Conservation (phyloP, 352 stramenopile species). For the Hyaloperonospora arabidopsidis region DNA sequence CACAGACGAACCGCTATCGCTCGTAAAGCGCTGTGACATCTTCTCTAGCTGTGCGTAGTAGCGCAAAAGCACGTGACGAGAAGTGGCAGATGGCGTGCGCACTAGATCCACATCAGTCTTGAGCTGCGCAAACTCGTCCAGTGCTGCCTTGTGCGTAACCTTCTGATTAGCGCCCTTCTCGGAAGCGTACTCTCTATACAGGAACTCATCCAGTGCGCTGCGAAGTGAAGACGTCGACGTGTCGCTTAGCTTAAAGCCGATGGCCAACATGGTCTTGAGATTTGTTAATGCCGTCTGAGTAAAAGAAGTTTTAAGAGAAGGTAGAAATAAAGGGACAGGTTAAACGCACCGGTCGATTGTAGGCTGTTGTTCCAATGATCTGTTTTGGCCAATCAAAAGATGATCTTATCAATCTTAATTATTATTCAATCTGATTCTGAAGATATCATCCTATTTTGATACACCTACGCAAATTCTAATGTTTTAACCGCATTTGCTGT, state of each 20-base stretch:
- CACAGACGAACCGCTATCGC: slow-evolving; percentile 14
- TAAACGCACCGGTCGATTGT: no score
- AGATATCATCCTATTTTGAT: no score
- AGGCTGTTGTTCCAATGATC: no score
- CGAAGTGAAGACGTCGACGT: slow-evolving; percentile 30
- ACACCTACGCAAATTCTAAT: no score
- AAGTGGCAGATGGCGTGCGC: slow-evolving; percentile 58
- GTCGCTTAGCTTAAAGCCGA: slow-evolving; percentile 72
- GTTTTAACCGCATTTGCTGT: no score
- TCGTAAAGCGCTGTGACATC: slow-evolving; percentile 56
- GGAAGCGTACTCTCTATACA: slow-evolving; percentile 59
- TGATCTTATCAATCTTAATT: no score
- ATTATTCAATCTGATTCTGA: no score
- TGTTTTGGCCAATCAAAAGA: no score
- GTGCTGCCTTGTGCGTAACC: slow-evolving; percentile 23
- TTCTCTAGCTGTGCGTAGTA: slow-evolving; percentile 74
- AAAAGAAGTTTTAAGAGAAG: no score
- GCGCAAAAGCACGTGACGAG: slow-evolving; percentile 56
- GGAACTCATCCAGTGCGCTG: slow-evolving; percentile 57
- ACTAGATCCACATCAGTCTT: slow-evolving; percentile 66
- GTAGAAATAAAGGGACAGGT: no score
- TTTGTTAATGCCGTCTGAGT: no score
- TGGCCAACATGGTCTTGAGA: slow-evolving; percentile 40
- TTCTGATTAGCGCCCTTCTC: slow-evolving; percentile 2
- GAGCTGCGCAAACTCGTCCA: slow-evolving; percentile 47